Conservation (phyloP, 73 alveolate genomes). For the Loxodes magnus region DNA sequence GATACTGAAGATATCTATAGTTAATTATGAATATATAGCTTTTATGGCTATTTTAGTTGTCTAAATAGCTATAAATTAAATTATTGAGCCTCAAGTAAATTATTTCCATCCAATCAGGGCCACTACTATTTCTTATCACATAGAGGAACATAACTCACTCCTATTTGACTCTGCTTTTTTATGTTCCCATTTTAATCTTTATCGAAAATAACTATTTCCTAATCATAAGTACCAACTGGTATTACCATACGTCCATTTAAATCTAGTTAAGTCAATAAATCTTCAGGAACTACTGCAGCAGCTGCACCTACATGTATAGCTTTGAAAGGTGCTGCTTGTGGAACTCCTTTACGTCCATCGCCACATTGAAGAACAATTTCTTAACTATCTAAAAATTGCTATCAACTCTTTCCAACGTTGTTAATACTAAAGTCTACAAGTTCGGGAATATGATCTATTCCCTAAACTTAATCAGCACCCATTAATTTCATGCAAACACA, state of each 20-base stretch:
- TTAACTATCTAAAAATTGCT: conserved; percentile 14
- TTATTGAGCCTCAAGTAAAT: too few species aligned
- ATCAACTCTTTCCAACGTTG: conserved; percentile 19
- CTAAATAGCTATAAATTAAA: too few species aligned
- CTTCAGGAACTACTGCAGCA: conserved; percentile 18
- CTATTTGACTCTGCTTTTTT: too few species aligned
- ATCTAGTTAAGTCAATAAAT: conserved; percentile 20
- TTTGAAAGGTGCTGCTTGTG: conserved; percentile 58
- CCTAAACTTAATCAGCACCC: conserved; percentile 31
- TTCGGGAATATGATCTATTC: conserved; percentile 40
- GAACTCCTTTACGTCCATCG: conserved; percentile 67
- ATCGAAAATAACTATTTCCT: too few species aligned
- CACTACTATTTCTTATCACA: too few species aligned
- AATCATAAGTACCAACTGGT: too few species aligned
- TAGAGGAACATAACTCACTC: too few species aligned
- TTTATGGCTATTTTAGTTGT: too few species aligned
- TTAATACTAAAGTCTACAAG: conserved; percentile 13
- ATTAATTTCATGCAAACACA: conserved; percentile 32
- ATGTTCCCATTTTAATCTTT: too few species aligned
- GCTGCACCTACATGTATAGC: conserved; percentile 84
- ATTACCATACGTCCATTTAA: conserved; percentile 43
- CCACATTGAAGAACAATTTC: conserved; percentile 15
- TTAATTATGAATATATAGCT: too few species aligned
- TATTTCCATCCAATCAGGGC: too few species aligned
- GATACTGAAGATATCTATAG: too few species aligned